Conservation (phyloP, 169 alveolate genomes). For the Cryptosporidium parvum region DNA sequence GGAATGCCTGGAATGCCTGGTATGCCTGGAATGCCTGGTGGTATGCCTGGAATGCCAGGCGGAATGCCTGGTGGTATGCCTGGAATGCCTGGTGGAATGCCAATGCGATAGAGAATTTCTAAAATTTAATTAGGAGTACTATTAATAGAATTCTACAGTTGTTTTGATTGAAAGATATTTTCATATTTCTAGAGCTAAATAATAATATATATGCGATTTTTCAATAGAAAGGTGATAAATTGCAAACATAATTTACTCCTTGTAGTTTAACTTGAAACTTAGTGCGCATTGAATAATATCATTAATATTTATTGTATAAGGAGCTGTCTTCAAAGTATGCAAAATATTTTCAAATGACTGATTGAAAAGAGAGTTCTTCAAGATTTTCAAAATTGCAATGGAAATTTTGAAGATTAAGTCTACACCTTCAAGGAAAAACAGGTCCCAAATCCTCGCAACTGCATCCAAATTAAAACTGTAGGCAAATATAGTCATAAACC, state of each 20-base stretch:
- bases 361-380: conserved; percentile 79
- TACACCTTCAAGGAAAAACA: conserved; percentile 88
- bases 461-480: conserved; percentile 83
- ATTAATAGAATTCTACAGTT: background rate
- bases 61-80: too few species aligned
- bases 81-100: background rate
- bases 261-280: conserved; percentile 74
- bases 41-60: conserved; percentile 30
- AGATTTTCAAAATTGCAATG: conserved; percentile 86
- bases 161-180: background rate
- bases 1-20: conserved; percentile 60
- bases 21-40: too few species aligned
- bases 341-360: conserved; percentile 74
- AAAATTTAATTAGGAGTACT: background rate
- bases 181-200: background rate
- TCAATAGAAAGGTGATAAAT: background rate
- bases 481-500: conserved; percentile 94
- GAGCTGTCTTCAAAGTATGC: conserved; percentile 65
- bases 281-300: conserved; percentile 79
- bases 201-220: background rate
- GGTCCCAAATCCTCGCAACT: conserved; percentile 91
- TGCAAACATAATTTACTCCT: background rate
- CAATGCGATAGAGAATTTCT: conserved; percentile 22
- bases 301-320: conserved; percentile 66
- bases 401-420: conserved; percentile 89